Base-by-base conservation (phyloP, 2,329 filamentous ascomycete genomes). In the Neofusicoccum laricinum region DNA sequence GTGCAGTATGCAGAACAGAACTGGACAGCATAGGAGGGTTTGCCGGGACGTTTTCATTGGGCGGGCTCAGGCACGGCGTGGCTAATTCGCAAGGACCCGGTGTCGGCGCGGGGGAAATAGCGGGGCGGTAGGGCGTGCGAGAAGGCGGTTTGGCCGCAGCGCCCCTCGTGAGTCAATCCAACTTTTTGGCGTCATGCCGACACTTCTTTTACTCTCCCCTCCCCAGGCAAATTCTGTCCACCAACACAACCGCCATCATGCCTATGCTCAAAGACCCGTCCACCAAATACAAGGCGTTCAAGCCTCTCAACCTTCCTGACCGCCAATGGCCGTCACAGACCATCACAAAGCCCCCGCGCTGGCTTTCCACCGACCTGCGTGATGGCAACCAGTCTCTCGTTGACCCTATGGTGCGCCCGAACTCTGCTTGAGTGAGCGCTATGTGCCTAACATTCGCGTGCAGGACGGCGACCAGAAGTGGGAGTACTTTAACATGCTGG, bases 391-490 rank as follows among this genome's bases (percentile, higher is more conserved):
- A 98, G 82, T 93, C 90, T 77, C 83, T 97, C 77, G 88, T 92
- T 38, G 92, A 97, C 76, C 93, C 94, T 68, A 97, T 98, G 93
- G 90, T 92, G 82, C 69, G 86, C 40, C 19, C 61, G 43, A 14
- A 34, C 11, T 15, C 3, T 4, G 4, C 17, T 30, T 32, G 36
- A 21, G 48, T 12, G 30, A 14, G 30, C 30, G n/a, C 32, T 17
- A 32, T 41, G 30, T 15, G 12, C 12, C 43, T 64, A 21, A 59
- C 43, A 5, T 2, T 40, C 11, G 11, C 10, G 2, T 61, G 32
- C 71, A 95, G 92, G 95, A 92, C 74, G 92, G 92, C 70, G 92
- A 97, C 55, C 93, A 97, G 83, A 98, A 98, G 81, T 95, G 90
- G 87, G 84, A 85, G 67, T 98, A 93, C 84, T 98, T 98, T 84